Conservation (phyloP, 371 early-diverging fungal species). For the Umbelopsis sp. region DNA sequence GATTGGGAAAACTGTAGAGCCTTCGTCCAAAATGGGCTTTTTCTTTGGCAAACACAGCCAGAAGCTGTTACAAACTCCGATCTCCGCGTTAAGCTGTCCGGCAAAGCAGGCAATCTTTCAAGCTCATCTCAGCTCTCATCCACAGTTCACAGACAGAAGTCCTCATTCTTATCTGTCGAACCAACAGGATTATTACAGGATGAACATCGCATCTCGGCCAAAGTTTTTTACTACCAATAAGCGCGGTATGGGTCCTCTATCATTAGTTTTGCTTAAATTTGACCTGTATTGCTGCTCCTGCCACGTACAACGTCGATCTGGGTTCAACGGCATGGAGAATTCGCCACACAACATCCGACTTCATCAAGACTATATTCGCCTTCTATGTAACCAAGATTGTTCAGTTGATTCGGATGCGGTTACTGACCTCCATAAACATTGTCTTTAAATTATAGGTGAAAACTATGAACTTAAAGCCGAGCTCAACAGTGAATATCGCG, state of each 20-base stretch:
- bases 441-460: constrained; percentile 70
- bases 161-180: neutral
- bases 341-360: neutral
- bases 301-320: neutral
- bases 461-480: constrained; percentile 95
- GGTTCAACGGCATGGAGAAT: neutral
- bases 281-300: neutral
- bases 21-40: too few relatives aligned
- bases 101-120: neutral
- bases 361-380: neutral
- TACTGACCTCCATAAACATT: neutral
- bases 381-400: neutral
- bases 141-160: constrained; percentile 10
- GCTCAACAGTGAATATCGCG: constrained; percentile 94
- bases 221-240: constrained; percentile 70
- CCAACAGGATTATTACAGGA: constrained; percentile 24
- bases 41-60: too few relatives aligned
- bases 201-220: constrained; percentile 38
- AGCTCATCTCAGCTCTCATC: constrained; percentile 2
- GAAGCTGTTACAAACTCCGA: constrained; percentile 1
- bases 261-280: constrained; percentile 12
- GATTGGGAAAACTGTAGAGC: constrained; percentile 8
- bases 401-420: neutral
- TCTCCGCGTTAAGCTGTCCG: constrained; percentile 9
- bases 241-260: constrained; percentile 49